These are phyloP conservation scores for Phytophthora tentaculata DNA, from an alignment of 352 stramenopile species.

Conservation along the genomic window DNA sequence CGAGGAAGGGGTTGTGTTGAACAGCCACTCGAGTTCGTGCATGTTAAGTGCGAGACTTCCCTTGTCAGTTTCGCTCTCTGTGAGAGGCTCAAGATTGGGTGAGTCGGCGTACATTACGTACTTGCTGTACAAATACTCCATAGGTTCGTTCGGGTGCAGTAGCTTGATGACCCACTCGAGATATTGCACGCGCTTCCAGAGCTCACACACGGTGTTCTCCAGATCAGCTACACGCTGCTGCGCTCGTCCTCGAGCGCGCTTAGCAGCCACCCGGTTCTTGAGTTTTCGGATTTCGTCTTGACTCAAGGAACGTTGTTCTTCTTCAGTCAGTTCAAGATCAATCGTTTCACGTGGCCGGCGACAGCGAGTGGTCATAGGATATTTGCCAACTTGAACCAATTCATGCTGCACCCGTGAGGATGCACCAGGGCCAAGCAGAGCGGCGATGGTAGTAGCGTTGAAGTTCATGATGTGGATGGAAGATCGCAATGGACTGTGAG, in stretches of 20 bases:
- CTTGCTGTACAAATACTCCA: conserved; percentile 50
- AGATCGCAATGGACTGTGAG: conserved; percentile 21
- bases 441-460: conserved; percentile 34
- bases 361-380: conserved; percentile 29
- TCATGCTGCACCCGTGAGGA: conserved; percentile 30
- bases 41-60: conserved; percentile 28
- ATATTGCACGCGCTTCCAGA: conserved; percentile 67
- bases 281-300: conserved; percentile 65
- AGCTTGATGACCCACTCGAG: conserved; percentile 54
- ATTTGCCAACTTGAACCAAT: conserved; percentile 42
- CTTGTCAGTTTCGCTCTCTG: conserved; percentile 10
- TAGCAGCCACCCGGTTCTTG: conserved; percentile 75
- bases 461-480: conserved; percentile 25
- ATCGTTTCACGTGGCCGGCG: conserved; percentile 52
- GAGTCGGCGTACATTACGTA: conserved; percentile 54
- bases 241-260: conserved; percentile 56
- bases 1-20: conserved; percentile 31
- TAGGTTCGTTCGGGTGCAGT: conserved; percentile 39
- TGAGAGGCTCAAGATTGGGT: conserved; percentile 37
- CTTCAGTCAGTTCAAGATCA: conserved; percentile 61
- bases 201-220: conserved; percentile 56
- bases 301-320: conserved; percentile 44
- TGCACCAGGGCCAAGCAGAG: conserved; percentile 27
- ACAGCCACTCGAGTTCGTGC: conserved; percentile 43
- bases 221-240: conserved; percentile 60